Evolutionary conservation across 2,329 filamentous ascomycete species (phyloP), one percentile per base, ranked within the genome.

Genomic region (Aspergillus piperis): DNA sequence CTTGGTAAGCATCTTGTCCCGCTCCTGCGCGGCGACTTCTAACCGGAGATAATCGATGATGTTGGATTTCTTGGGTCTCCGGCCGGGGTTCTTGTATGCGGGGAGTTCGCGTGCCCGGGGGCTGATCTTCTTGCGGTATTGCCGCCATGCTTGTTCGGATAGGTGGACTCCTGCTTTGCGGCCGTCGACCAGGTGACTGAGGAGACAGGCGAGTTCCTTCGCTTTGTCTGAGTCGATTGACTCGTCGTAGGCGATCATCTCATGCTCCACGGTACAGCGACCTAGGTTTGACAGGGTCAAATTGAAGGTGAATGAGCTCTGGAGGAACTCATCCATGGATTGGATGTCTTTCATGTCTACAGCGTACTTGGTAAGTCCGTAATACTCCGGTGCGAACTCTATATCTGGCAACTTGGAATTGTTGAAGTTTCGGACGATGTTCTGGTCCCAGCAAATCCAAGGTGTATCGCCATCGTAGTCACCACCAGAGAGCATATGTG

Each of bases 401-500:
- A 70, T 49, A 3, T 66, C 52, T 3, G 78, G 81, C 21, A 82
- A 74, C 3, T 79, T 76, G 0, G 82, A 81, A 67, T 88, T 88
- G 3, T 66, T 62, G 68, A 88, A 88, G 0, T 73, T 75, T 1
- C 71, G 60, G 0, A 84, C 83, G 0, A 88, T 77, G 5, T 71
- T 71, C 3, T 75, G 73, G 54, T 88, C 85, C 84, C 85, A 88
- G 66, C 83, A 86, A 0, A 86, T 69, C 83, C 85, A 88, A 27
- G 85, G 77, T 2, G 73, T 81, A 59, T 89, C 86, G 0, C 86
- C 86, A 64, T 89, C 86, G 60, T 88, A 88, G 66, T 89, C 86
- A 8, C 86, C 86, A 5, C 86, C 86, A 23, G 86, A 86, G 0
- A 88, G 73, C 68, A 85, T 83, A n/a, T 79, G 78, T 0, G 85